Evolutionary conservation across 441 rosid genomes (phyloP).

Genomic region (Flueggea neowawraea): DNA sequence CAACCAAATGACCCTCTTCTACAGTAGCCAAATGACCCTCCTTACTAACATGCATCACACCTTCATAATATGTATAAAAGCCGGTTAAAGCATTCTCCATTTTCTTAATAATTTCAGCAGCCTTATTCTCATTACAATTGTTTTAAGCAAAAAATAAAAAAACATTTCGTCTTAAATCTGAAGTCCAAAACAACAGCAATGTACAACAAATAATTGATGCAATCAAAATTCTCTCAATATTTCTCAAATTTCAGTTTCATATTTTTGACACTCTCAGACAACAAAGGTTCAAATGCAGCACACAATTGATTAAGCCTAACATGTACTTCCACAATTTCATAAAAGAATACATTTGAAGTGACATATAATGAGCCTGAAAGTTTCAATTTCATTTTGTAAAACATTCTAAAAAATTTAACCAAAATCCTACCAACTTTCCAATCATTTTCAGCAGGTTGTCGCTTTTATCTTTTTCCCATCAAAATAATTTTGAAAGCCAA

Average conservation of each 20-base stretch:
- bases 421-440: neutral
- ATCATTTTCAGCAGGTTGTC: neutral
- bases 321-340: neutral
- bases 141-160: neutral
- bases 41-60: no score
- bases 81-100: no score
- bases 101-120: no score
- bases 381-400: neutral
- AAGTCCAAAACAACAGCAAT: neutral
- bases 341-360: no score
- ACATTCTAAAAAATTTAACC: neutral
- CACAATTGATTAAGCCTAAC: neutral
- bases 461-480: neutral
- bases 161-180: neutral
- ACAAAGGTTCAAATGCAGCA: neutral
- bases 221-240: neutral
- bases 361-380: neutral
- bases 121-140: neutral
- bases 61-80: no score
- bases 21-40: no score
- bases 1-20: no score
- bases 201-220: no score
- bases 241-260: neutral
- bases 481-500: no score
- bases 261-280: neutral